Base-by-base conservation (phyloP, 306 rosid species). In the Glycyrrhiza uralensis region DNA sequence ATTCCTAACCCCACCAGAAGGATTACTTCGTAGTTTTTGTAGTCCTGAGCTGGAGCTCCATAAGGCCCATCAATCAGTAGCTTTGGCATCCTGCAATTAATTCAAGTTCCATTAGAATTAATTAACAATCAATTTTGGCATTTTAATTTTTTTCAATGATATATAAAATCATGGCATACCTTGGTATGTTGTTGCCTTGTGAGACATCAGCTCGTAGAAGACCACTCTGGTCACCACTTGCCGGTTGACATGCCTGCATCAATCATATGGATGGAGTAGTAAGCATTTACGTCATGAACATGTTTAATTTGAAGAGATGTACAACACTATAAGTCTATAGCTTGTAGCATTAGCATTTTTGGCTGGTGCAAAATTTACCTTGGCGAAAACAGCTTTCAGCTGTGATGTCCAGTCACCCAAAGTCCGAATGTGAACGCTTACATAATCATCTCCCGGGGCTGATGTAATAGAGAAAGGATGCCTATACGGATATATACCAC, bases 31-130 rank as follows among this genome's bases (percentile, higher is more conserved):
- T 93, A 93, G 44, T 87, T 50, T 66, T 90, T 93, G 82, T 93
- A 93, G 79, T 93, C 96, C 67, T 93, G 98, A 38, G 98, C 93
- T 59, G 97, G 96, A 5, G 98, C 98, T 75, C 98, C 98, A 1
- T 93, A 90, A 0, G 98, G 93, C 3, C 98, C 98, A 28, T 93
- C 98, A 23, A 93, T 81, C 62, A 72, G 20, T 3, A 93, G 82
- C 57, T 78, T 88, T 15, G 98, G 98, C 87, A 93, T 84, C 78
- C 98, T 91, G 74, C 42, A 75, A n/a, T 58, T 11, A 14, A 50
- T 57, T 57, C 17, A 39, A 60, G 4, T 49, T 63, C 45, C 29
- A 19, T 2, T 6, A 33, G 1, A 10, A 29, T 62, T 13, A 56
- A 28, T n/a, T 35, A 44, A 60, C 8, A 22, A 2, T 1, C 59